Conservation (phyloP, 192 early-diverging fungal genomes). For the Umbelopsis vinacea region DNA sequence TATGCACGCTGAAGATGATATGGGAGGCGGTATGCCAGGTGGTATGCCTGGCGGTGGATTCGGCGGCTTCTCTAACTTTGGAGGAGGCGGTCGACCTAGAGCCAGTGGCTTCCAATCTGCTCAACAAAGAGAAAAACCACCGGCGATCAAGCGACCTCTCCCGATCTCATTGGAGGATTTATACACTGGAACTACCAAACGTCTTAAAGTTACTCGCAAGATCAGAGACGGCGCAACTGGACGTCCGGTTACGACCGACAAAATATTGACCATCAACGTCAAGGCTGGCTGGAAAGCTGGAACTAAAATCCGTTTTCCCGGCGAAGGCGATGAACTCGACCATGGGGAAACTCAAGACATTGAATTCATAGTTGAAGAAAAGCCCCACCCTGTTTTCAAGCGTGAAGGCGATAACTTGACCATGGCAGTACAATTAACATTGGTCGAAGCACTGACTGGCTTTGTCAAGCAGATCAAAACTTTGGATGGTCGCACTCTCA, state of each 20-base stretch:
- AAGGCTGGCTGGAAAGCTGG: conserved; percentile 98
- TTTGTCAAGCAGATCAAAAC: conserved; percentile 76
- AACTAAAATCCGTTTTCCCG: conserved; percentile 91
- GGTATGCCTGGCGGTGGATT: conserved; percentile 31
- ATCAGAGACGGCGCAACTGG: conserved; percentile 46
- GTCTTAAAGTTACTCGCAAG: conserved; percentile 89
- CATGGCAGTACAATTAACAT: conserved; percentile 62
- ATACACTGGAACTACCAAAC: conserved; percentile 87
- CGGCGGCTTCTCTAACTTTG: conserved; percentile 25
- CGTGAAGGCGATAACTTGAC: conserved; percentile 88
- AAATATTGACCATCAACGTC: conserved; percentile 83
- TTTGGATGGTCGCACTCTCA: conserved; percentile 75
- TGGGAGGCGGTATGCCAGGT: conserved; percentile 47
- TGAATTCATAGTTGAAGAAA: conserved; percentile 93
- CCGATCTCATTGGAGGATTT: conserved; percentile 90
- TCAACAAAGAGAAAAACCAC: conserved; percentile 50
- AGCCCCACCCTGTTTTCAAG: conserved; percentile 85
- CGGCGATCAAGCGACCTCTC: conserved; percentile 71
- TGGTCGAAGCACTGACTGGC: conserved; percentile 82
- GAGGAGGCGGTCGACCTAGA: conserved; percentile 30
- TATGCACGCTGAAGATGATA: conserved; percentile 26
- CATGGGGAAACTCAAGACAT: conserved; percentile 85
- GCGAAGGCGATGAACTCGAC: conserved; percentile 86
- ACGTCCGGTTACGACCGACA: conserved; percentile 58
- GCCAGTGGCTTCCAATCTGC: conserved; percentile 24